phyloP scores from a whole-genome alignment of 2,329 filamentous ascomycete genomes.

The Claviceps arundinis region DNA sequence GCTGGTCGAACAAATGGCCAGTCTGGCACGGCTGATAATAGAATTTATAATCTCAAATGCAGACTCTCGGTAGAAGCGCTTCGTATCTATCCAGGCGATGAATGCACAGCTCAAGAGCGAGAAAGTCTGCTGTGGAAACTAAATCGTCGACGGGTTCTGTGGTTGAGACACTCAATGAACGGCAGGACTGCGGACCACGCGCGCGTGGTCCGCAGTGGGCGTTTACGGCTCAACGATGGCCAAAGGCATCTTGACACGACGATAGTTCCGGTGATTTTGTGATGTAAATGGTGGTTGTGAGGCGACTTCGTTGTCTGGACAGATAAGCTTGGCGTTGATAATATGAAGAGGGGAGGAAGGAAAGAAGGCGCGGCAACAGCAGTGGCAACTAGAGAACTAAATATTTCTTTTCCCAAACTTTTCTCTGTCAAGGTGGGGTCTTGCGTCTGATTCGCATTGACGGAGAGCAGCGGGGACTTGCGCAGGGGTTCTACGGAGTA shows the following conservation, averaged over 20 bases:
- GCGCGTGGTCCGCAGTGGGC: conserved; percentile 54
- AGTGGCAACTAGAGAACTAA: conserved; percentile 7
- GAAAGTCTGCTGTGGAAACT: conserved; percentile 45
- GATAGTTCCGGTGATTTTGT: conserved; percentile 40
- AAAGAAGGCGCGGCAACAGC: conserved; percentile 7
- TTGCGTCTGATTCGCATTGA: conserved; percentile 9
- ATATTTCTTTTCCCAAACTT: conserved; percentile 10
- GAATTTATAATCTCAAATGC: conserved; percentile 23
- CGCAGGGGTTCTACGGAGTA: conserved; percentile 1
- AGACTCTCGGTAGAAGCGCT: conserved; percentile 24
- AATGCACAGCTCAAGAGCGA: conserved; percentile 24
- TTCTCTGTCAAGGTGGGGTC: conserved; percentile 11
- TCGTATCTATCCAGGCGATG: neutral
- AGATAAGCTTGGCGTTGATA: conserved; percentile 18
- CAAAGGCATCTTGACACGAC: conserved; percentile 61
- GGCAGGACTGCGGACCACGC: conserved; percentile 68
- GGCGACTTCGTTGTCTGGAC: conserved; percentile 54
- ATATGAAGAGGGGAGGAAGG: conserved; percentile 16
- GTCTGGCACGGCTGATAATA: conserved; percentile 16
- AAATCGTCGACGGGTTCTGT: conserved; percentile 41
- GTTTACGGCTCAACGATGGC: conserved; percentile 87
- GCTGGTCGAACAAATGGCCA: conserved; percentile 11
- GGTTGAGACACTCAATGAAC: conserved; percentile 57
- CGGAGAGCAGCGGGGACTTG: neutral
- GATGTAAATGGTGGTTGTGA: conserved; percentile 18